Percentiles rank a stretch among this genome's conserved stretches.
Conservation (phyloP, 306 rosid genomes). For the Lotus japonicus region DNA sequence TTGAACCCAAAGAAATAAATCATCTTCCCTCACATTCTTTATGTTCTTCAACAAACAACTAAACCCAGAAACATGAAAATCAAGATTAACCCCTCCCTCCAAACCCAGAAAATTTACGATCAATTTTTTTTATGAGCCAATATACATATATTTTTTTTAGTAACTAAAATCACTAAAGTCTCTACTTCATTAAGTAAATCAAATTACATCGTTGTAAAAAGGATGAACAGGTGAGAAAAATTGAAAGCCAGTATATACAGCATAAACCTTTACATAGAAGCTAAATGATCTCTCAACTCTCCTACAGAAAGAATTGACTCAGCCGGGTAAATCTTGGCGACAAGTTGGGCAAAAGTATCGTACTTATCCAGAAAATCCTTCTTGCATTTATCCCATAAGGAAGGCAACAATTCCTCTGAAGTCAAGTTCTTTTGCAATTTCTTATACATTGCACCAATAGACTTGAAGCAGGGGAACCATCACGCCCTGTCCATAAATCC, state of each 20-base stretch:
- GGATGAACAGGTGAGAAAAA: constrained; percentile 2
- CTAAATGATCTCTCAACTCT: constrained; percentile 70
- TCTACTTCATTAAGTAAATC: constrained; percentile 6
- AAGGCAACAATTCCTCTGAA: constrained; percentile 90
- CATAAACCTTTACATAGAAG: constrained; percentile 46
- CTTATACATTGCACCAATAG: constrained; percentile 76
- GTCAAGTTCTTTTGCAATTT: constrained; percentile 95
- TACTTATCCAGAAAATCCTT: constrained; percentile 91
- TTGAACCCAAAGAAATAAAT: no score
- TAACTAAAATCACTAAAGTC: background rate
- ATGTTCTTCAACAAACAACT: no score
- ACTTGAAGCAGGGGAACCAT: no score
- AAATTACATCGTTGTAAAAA: constrained; percentile 12
- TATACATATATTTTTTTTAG: no score
- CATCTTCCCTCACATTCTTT: no score
- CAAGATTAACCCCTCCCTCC: no score
- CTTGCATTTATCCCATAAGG: constrained; percentile 99
- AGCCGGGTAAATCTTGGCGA: constrained; percentile 72
- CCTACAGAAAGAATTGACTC: constrained; percentile 53
- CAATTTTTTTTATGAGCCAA: no score
- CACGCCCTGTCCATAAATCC: no score
- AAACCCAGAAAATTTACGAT: no score
- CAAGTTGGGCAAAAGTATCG: constrained; percentile 77
- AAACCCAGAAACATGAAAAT: no score
- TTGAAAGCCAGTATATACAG: background rate